phyloP scores from a whole-genome alignment of 257 asterid genomes.

The Coffea canephora region DNA sequence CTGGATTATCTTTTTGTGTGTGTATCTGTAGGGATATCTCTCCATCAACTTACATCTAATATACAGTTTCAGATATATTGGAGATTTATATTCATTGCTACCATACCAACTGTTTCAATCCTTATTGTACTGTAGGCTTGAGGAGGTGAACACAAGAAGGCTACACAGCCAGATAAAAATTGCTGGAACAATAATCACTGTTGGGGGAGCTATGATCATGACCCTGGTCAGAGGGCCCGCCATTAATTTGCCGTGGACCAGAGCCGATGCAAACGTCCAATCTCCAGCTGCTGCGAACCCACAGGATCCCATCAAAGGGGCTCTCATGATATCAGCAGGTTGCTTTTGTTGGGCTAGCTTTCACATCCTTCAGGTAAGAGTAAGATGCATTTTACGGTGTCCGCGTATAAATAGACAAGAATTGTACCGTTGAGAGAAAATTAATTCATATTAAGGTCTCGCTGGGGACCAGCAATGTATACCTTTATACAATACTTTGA shows the following conservation, averaged over 20 bases:
- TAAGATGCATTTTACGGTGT: neutral
- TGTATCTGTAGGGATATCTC: no score
- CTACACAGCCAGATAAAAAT: constrained; percentile 56
- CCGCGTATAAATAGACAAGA: no score
- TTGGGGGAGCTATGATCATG: constrained; percentile 81
- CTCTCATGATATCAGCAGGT: constrained; percentile 42
- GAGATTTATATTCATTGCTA: no score
- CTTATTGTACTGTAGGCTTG: constrained; percentile 39
- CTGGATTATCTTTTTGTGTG: no score
- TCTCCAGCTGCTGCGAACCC: constrained; percentile 7
- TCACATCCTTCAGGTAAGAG: no score
- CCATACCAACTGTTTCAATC: neutral
- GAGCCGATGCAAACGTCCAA: constrained; percentile 19
- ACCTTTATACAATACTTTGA: no score
- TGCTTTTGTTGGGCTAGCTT: no score
- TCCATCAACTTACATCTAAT: no score
- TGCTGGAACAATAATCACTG: constrained; percentile 55
- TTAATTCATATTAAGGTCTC: no score
- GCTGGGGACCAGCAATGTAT: no score
- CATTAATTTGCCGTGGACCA: constrained; percentile 62
- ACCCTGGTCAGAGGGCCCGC: constrained; percentile 47
- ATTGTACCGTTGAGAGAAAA: no score
- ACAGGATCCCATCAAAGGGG: constrained; percentile 46
- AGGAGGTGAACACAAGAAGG: constrained; percentile 48
- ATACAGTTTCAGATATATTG: no score